Evolutionary conservation across 2,329 filamentous ascomycete species (phyloP), one percentile per base, ranked within the genome.

Genomic region (Neodidymelliopsis sp.): DNA sequence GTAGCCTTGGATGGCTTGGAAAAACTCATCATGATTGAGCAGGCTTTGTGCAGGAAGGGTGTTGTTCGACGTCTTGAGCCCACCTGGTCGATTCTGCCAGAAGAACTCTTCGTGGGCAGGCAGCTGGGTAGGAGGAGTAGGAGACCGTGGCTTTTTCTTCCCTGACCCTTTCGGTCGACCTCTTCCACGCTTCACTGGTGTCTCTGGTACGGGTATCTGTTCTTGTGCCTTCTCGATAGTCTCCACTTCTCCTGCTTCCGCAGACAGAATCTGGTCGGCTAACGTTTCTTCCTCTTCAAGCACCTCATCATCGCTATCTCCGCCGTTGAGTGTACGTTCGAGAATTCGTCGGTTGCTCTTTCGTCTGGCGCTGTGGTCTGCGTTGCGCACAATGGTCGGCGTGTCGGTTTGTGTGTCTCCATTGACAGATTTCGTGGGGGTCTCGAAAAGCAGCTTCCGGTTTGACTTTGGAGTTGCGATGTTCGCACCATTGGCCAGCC

Each of bases 31-130:
- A 65, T 97, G 92, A 1, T 89, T 91, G 47, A 97, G 84, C 9
- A 96, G 78, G 4, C 84, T 79, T 24, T 95, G 77, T 4, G 87
- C 85, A 0, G 87, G 81, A 4, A 97, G 79, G 0, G 85, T 96
- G 58, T 94, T 94, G 67, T 90, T 88, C 1, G 92, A 97, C 0
- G 93, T 96, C 73, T 92, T 92, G 33, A 84, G 80, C 4, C 85
- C 82, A 2, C 90, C 91, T 0, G 90, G 86, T 36, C 90, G 87
- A 69, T 96, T 97, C 66, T 97, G 90, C 66, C 88, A 90, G 72
- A 99, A 97, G 76, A 95, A 99, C 59, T 89, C 84, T 71, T 97
- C 94, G 66, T 97, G 90, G 0, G 92, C 81, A 4, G 92, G 89
- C 2, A 97, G 81, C 62, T 96, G 84, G 41, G 85, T 82, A 13